Evolutionary conservation across 805 yeast species (phyloP), one percentile per base, ranked within the genome.

Genomic region (Metschnikowia borealis): DNA sequence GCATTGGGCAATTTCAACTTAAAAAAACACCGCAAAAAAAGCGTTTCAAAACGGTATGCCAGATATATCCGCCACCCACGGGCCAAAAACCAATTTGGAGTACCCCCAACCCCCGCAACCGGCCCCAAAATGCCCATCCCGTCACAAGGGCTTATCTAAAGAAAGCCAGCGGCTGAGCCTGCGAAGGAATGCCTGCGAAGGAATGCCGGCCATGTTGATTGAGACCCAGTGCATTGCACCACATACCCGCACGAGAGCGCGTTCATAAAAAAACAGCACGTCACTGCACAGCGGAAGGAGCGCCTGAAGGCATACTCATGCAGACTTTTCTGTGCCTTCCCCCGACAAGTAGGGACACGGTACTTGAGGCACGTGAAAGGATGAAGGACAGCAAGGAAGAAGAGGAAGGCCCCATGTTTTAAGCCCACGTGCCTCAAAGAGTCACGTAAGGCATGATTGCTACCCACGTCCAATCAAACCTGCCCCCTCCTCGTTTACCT

Each of bases 241-340:
- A 42, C 45, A 42, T 42, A 21, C 45, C 45, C 45, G 45, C 45
- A 42, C 45, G 38, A 42, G 33, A 34, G 45, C 45, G 45, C 45
- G 45, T 42, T 42, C 38, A 42, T 20, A 42, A 41, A 41, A 41
- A 42, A 42, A 32, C 38, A 21, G 45, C 45, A 42, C 45, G 45
- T 42, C 45, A 33, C 45, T 42, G 45, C 45, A 42, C 45, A 42
- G 45, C 45, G 45, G 38, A 42, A 42, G 45, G 45, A 42, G 38
- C 38, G 38, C 44, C 44, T 11, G 45, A n/a, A 41, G 45, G 37
- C 29, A 32, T 18, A 36, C 23, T 13, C 36, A 41, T 41, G 45
- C 45, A 41, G 45, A 32, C 31, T 26, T 26, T 26, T 26, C 29
- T 26, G 29, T 26, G 29, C 29, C 29, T 26, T 26, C 29, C 29